phyloP scores from a whole-genome alignment of 1,139 yeast species.

The Taphrina populina region DNA sequence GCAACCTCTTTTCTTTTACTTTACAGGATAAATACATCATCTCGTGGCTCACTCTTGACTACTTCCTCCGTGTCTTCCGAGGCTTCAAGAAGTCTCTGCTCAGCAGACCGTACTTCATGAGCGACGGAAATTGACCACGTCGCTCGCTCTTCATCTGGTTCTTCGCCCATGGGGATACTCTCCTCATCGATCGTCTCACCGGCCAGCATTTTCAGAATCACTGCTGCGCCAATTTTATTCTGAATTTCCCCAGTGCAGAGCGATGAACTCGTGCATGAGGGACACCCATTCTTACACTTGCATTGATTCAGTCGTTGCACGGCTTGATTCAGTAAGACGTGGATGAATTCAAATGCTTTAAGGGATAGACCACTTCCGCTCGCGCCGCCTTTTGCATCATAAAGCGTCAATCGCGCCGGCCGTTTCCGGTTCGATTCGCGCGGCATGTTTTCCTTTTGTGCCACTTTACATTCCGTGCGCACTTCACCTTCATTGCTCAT shows the following conservation, averaged over 20 bases:
- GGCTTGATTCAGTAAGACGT: slow-evolving; percentile 62
- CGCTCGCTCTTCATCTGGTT: slow-evolving; percentile 31
- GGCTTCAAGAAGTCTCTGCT: slow-evolving; percentile 8
- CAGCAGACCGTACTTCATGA: slow-evolving; percentile 22
- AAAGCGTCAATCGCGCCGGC: slow-evolving; percentile 82
- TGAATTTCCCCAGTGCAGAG: slow-evolving; percentile 80
- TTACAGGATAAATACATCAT: background rate
- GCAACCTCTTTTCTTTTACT: background rate
- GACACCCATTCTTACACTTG: slow-evolving; percentile 84
- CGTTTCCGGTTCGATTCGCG: slow-evolving; percentile 66
- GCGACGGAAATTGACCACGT: slow-evolving; percentile 27
- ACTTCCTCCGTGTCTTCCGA: background rate
- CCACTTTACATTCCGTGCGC: slow-evolving; percentile 92
- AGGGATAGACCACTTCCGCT: slow-evolving; percentile 73
- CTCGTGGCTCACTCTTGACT: background rate
- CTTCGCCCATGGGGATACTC: slow-evolving; percentile 66
- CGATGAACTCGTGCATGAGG: slow-evolving; percentile 75
- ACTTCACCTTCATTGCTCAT: slow-evolving; percentile 70
- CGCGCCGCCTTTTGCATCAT: slow-evolving; percentile 76
- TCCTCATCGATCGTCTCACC: slow-evolving; percentile 52
- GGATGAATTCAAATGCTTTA: slow-evolving; percentile 75
- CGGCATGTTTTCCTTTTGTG: slow-evolving; percentile 86
- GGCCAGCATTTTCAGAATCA: slow-evolving; percentile 53
- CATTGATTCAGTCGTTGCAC: slow-evolving; percentile 61
- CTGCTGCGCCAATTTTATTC: slow-evolving; percentile 82